Percentiles rank a stretch among this genome's conserved stretches.
Conservation (phyloP, 371 early-diverging fungal genomes). For the Polyrhizophydium stewartii region DNA sequence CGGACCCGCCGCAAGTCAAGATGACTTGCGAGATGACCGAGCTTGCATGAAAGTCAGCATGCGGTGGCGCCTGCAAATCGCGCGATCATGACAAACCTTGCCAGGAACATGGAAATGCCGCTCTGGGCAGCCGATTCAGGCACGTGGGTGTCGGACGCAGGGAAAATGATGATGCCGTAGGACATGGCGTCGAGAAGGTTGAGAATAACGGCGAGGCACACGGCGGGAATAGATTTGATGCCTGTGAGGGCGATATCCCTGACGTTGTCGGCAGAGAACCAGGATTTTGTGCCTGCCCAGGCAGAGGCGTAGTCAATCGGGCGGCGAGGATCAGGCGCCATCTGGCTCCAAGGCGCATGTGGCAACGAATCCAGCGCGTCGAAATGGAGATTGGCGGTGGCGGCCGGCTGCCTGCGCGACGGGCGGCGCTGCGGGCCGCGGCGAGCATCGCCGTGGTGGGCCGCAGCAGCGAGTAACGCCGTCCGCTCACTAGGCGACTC, state of each 20-base stretch:
- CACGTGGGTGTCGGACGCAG: conserved; percentile 69
- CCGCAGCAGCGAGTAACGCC: background rate
- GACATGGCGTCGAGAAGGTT: conserved; percentile 83
- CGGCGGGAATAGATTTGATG: conserved; percentile 65
- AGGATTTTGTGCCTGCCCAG: background rate
- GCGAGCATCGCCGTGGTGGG: background rate
- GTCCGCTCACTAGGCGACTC: too few species aligned
- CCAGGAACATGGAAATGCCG: conserved; percentile 89
- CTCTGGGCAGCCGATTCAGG: conserved; percentile 72
- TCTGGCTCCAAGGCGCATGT: background rate
- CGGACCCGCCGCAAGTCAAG: conserved; percentile 78
- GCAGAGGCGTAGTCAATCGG: background rate
- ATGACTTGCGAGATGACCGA: conserved; percentile 81
- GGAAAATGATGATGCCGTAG: conserved; percentile 86
- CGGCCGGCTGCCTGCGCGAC: background rate
- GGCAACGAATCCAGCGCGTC: background rate
- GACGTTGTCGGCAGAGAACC: background rate
- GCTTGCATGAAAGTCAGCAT: conserved; percentile 47
- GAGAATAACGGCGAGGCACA: conserved; percentile 79
- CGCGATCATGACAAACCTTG: conserved; percentile 6
- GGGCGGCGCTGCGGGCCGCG: background rate
- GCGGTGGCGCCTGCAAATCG: background rate
- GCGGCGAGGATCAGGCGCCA: background rate
- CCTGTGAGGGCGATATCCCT: background rate
- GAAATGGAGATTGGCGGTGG: background rate